Evolutionary conservation across 73 alveolate species (phyloP).

Genomic region (Paramecium pentaurelia): DNA sequence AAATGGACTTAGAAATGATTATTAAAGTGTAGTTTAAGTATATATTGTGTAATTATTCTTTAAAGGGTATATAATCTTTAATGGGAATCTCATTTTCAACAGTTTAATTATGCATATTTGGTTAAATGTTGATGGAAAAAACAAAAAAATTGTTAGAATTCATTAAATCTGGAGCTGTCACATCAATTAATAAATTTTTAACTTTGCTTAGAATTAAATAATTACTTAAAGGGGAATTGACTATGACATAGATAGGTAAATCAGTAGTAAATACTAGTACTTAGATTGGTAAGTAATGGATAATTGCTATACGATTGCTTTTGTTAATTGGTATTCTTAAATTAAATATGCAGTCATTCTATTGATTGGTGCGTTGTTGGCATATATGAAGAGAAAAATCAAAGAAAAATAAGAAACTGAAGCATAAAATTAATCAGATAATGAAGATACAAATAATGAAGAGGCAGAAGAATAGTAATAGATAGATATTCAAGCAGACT

Average conservation of each 20-base stretch:
- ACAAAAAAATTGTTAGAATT: not conserved
- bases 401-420: not conserved
- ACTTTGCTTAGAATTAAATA: not conserved
- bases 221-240: not conserved
- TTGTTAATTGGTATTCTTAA: not conserved
- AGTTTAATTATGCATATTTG: not conserved
- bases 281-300: not conserved
- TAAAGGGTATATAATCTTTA: not conserved
- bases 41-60: not conserved
- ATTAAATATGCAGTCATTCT: not conserved
- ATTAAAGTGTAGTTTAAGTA: not conserved
- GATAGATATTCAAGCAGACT: not conserved
- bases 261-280: constrained; percentile 6
- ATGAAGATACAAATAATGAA: not conserved
- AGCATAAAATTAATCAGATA: not conserved
- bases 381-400: not conserved
- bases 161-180: not conserved
- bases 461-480: not conserved
- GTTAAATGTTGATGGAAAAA: not conserved
- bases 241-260: not conserved
- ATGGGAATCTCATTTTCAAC: constrained; percentile 6
- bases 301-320: not conserved
- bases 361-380: constrained; percentile 17
- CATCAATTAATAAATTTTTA: not conserved
- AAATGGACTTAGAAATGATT: not conserved